Evolutionary conservation across 179 eudicot species (phyloP), one percentile per base, ranked within the genome.

Genomic region (Gypsophila paniculata): DNA sequence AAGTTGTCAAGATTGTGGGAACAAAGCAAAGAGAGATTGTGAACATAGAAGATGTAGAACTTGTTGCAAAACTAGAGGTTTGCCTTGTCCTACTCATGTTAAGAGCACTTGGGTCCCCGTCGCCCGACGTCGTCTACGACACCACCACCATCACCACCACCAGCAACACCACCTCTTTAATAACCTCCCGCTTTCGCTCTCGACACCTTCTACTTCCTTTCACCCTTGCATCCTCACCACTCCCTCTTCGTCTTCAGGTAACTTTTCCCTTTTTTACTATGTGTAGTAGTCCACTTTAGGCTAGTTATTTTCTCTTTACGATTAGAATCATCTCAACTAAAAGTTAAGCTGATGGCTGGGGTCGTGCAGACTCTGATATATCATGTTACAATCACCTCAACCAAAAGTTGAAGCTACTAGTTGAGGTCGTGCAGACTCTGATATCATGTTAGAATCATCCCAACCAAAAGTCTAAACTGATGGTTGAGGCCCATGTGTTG

Each of bases 61-160:
- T 54, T 89, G 96, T 23, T 89, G 96, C 21, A 88, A 83, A 75
- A 85, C 83, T 63, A 81, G 92, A 61, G 91, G 92, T 38, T 79
- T 86, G 25, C 79, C 71, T 0, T 89, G 96, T 68, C 69, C 81
- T 9, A 89, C 96, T 61, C 96, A 89, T 76, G 90, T 89, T 19
- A 88, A 77, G 77, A 88, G 89, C 70, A 89, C 96, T 39, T 88
- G 96, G 96, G 87, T 88, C 58, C 89, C 96, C 0, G 85, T 88
- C 13, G 82, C 90, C 8, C 65, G 72, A 19, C 70, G 91, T 10
- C 86, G 90, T 0, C 86, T 77, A 29, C 57, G 75, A 12, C 88
- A 65, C 0, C 87, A 69, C 2, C 80, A 79, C 3, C 86, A 77
- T 19, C 80, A 65, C 55, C 78, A 67, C 14, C 75, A 36, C 34